Conservation (phyloP, 2,329 filamentous ascomycete genomes). For the Ophiostoma sp. region DNA sequence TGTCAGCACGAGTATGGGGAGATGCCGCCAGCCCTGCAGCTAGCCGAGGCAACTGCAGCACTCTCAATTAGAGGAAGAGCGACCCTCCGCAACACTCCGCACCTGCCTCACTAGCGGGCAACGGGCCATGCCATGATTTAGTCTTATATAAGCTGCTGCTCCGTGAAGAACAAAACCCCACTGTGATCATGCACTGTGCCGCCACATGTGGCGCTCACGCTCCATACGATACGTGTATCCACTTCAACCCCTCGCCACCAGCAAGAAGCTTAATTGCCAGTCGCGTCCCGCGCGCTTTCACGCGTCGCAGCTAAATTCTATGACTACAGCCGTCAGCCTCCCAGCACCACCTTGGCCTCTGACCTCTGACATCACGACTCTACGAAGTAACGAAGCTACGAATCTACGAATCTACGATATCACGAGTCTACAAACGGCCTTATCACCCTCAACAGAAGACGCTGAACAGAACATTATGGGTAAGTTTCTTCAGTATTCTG, state of each 20-base stretch:
- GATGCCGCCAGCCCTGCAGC: not conserved
- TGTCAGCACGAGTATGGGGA: not conserved
- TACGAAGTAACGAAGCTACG: not conserved
- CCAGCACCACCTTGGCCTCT: conserved; percentile 4
- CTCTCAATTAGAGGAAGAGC: not conserved
- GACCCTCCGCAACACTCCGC: conserved; percentile 9
- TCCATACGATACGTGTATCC: not conserved
- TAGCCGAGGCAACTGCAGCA: conserved; percentile 22
- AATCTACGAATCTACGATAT: not conserved
- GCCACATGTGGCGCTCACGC: conserved; percentile 19
- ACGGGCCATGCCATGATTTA: too few relatives aligned
- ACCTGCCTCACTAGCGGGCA: not conserved
- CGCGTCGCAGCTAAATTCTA: conserved; percentile 18
- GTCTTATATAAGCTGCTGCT: not conserved
- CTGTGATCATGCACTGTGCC: not conserved
- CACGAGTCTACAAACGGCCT: not conserved
- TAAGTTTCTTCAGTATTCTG: not conserved
- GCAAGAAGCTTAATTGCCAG: conserved; percentile 19
- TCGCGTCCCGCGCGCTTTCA: conserved; percentile 20
- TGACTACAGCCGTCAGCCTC: not conserved
- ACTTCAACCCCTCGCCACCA: conserved; percentile 17
- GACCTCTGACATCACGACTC: not conserved
- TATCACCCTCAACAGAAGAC: too few relatives aligned
- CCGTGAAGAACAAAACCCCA: not conserved
- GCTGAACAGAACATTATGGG: not conserved